phyloP scores from a whole-genome alignment of 805 yeast species.

The Saturnispora galanensis region DNA sequence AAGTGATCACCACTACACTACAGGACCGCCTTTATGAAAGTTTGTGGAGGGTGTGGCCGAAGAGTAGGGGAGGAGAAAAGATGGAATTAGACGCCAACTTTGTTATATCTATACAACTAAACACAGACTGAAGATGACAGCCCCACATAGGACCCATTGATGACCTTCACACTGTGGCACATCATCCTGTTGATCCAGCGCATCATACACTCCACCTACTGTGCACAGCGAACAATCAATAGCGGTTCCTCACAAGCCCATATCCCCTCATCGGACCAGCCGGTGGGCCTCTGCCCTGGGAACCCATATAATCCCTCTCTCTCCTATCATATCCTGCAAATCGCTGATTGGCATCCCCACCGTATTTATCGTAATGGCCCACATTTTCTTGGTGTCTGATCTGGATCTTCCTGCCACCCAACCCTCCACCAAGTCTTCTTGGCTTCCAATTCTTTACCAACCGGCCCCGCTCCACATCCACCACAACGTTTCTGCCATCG shows the following conservation, averaged over 20 bases:
- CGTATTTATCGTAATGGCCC: too few relatives aligned
- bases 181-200: not conserved
- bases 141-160: too few relatives aligned
- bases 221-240: too few relatives aligned
- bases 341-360: not conserved
- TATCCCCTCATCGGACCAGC: too few relatives aligned
- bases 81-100: too few relatives aligned
- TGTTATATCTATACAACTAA: too few relatives aligned
- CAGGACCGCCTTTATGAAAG: constrained; percentile 10
- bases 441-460: constrained; percentile 61
- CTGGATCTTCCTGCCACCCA: constrained; percentile 52
- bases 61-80: not conserved
- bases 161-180: too few relatives aligned
- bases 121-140: too few relatives aligned
- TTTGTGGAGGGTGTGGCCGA: not conserved
- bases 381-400: not conserved
- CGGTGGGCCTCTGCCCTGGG: too few relatives aligned
- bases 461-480: constrained; percentile 66
- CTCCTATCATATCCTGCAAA: not conserved
- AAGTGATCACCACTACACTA: constrained; percentile 30
- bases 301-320: not conserved
- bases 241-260: too few relatives aligned
- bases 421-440: constrained; percentile 76
- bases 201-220: too few relatives aligned
- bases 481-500: constrained; percentile 46